phyloP scores from a whole-genome alignment of 257 asterid genomes.

The Petunia secreta region DNA sequence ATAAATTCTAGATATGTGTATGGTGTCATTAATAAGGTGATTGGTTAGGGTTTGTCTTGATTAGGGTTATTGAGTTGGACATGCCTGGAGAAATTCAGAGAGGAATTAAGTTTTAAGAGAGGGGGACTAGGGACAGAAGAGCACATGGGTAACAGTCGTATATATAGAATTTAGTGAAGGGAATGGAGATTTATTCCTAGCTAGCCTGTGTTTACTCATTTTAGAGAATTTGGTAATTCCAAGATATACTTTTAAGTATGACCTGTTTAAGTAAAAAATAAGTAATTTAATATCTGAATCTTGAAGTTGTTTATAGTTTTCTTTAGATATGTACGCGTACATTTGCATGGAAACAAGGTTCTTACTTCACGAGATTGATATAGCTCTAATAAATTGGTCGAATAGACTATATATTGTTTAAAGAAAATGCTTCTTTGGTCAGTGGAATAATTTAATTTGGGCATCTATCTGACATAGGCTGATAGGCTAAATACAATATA shows the following conservation, averaged over 20 bases:
- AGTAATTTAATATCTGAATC: slow-evolving; percentile 22
- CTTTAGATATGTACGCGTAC: slow-evolving; percentile 35
- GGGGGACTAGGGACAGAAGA: slow-evolving; percentile 29
- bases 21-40: slow-evolving; percentile 30
- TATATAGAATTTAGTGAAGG: slow-evolving; percentile 45
- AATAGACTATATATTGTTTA: slow-evolving; percentile 10
- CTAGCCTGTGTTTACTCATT: slow-evolving; percentile 44
- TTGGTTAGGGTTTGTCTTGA: slow-evolving; percentile 55
- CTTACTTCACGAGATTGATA: slow-evolving; percentile 18
- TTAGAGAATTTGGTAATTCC: slow-evolving; percentile 50
- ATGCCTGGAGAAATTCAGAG: slow-evolving; percentile 53
- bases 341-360: slow-evolving; percentile 17
- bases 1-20: background rate
- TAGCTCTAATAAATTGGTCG: slow-evolving; percentile 18
- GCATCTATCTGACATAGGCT: background rate
- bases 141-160: slow-evolving; percentile 66
- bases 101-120: slow-evolving; percentile 32
- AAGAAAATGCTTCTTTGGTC: background rate
- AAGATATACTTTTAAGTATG: slow-evolving; percentile 44
- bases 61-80: slow-evolving; percentile 51
- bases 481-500: background rate
- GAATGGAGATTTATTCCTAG: slow-evolving; percentile 46
- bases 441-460: background rate
- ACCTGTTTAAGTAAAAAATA: slow-evolving; percentile 41
- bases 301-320: slow-evolving; percentile 27